phyloP scores from a whole-genome alignment of 371 early-diverging fungal species.

The Gilbertella persicaria region DNA sequence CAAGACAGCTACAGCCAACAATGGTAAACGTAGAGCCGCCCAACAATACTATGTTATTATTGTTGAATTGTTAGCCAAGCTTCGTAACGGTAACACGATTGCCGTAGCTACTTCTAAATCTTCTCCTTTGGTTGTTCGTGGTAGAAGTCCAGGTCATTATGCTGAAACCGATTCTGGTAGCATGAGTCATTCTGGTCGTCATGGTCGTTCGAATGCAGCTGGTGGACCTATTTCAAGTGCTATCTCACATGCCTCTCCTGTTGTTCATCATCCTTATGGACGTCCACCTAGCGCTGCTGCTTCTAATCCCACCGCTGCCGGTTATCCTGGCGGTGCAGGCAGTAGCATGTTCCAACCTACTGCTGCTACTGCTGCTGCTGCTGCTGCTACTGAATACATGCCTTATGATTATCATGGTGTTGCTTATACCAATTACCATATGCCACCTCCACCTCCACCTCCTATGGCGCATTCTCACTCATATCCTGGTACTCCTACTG shows the following conservation, averaged over 20 bases:
- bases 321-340: slow-evolving; percentile 74
- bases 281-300: slow-evolving; percentile 42
- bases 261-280: slow-evolving; percentile 7
- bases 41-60: slow-evolving; percentile 85
- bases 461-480: slow-evolving; percentile 8
- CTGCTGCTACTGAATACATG: slow-evolving; percentile 23
- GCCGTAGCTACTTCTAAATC: slow-evolving; percentile 71
- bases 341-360: slow-evolving; percentile 3
- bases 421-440: slow-evolving; percentile 16
- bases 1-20: slow-evolving; percentile 91
- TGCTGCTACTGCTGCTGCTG: slow-evolving; percentile 19
- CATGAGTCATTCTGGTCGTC: slow-evolving; percentile 2
- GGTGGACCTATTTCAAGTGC: neutral
- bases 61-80: slow-evolving; percentile 64
- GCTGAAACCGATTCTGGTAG: slow-evolving; percentile 51
- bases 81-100: slow-evolving; percentile 47
- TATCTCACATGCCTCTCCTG: slow-evolving; percentile 4
- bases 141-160: slow-evolving; percentile 91
- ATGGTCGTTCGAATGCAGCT: slow-evolving; percentile 49
- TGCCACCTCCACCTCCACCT: slow-evolving; percentile 17
- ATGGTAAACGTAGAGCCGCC: slow-evolving; percentile 81
- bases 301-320: slow-evolving; percentile 76
- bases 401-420: slow-evolving; percentile 24
- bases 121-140: slow-evolving; percentile 83
- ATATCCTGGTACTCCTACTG: slow-evolving; percentile 2